Evolutionary conservation across 2,329 filamentous ascomycete species (phyloP).

Genomic region (Fusarium torreyae): DNA sequence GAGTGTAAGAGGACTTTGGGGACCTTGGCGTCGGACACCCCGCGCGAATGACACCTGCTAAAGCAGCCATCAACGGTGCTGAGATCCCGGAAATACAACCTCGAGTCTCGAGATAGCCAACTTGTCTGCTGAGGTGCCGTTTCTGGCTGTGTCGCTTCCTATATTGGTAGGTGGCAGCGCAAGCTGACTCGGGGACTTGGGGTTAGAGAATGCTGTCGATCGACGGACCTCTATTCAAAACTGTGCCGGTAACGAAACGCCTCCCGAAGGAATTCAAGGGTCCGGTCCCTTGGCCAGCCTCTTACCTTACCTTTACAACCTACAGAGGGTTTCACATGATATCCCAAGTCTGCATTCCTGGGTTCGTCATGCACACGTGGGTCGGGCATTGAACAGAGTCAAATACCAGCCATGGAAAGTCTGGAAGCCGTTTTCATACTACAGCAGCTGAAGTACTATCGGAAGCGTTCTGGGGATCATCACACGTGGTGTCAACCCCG

Average conservation of each 20-base stretch:
- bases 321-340: slow-evolving; percentile 35
- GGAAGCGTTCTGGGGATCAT: slow-evolving; percentile 2
- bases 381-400: slow-evolving; percentile 30
- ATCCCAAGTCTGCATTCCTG: slow-evolving; percentile 39
- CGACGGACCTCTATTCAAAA: slow-evolving; percentile 24
- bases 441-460: slow-evolving; percentile 7
- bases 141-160: slow-evolving; percentile 26
- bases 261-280: slow-evolving; percentile 40
- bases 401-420: slow-evolving; percentile 42
- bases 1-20: slow-evolving; percentile 27
- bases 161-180: slow-evolving; percentile 31
- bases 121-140: not conserved
- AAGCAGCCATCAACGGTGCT: slow-evolving; percentile 4
- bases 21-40: slow-evolving; percentile 42
- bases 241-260: slow-evolving; percentile 32
- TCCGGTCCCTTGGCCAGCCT: slow-evolving; percentile 25
- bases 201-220: slow-evolving; percentile 37
- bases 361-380: slow-evolving; percentile 32
- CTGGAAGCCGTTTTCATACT: slow-evolving; percentile 32
- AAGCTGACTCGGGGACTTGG: slow-evolving; percentile 16
- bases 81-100: slow-evolving; percentile 3
- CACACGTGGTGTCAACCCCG: slow-evolving; percentile 8
- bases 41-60: slow-evolving; percentile 29
- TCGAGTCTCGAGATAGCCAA: not conserved
- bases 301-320: not conserved